Evolutionary conservation across 805 yeast genomes (phyloP).

Genomic region (Candida tallmaniae): DNA sequence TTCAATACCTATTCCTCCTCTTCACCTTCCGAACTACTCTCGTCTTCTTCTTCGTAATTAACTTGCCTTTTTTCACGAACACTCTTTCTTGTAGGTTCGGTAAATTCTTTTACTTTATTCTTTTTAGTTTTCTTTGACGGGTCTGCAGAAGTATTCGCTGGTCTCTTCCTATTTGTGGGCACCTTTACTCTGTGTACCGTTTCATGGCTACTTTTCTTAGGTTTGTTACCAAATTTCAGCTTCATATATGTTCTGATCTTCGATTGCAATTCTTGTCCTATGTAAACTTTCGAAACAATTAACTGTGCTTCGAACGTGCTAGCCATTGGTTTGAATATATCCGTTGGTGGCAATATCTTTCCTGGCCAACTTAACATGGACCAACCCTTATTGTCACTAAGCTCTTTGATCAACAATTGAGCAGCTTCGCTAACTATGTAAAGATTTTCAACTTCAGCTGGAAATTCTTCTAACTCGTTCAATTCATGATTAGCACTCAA

Average conservation of each 20-base stretch:
- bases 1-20: not conserved
- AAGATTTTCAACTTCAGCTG: constrained; percentile 35
- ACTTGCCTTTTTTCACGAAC: constrained; percentile 28
- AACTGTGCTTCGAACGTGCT: constrained; percentile 54
- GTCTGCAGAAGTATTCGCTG: not conserved
- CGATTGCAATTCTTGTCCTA: constrained; percentile 44
- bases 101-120: constrained; percentile 5
- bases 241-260: constrained; percentile 29
- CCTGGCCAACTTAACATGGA: constrained; percentile 79
- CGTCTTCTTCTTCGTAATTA: constrained; percentile 28
- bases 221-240: constrained; percentile 20
- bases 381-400: constrained; percentile 61
- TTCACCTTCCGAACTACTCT: constrained; percentile 12
- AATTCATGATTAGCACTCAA: constrained; percentile 11
- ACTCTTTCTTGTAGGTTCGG: constrained; percentile 42
- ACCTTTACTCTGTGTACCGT: constrained; percentile 8
- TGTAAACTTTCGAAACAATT: constrained; percentile 50
- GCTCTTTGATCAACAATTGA: constrained; percentile 57
- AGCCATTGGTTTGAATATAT: constrained; percentile 59
- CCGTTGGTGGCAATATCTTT: constrained; percentile 63
- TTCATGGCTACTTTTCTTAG: constrained; percentile 20
- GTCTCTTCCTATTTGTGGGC: not conserved
- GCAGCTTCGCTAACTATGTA: constrained; percentile 71
- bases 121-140: too few relatives aligned
- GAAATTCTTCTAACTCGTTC: constrained; percentile 12